A percentile compares a stretch with the other conserved stretches of the same genome.
phyloP scores from a whole-genome alignment of 495 filamentous ascomycete genomes.

The Xylaria bambusicola region DNA sequence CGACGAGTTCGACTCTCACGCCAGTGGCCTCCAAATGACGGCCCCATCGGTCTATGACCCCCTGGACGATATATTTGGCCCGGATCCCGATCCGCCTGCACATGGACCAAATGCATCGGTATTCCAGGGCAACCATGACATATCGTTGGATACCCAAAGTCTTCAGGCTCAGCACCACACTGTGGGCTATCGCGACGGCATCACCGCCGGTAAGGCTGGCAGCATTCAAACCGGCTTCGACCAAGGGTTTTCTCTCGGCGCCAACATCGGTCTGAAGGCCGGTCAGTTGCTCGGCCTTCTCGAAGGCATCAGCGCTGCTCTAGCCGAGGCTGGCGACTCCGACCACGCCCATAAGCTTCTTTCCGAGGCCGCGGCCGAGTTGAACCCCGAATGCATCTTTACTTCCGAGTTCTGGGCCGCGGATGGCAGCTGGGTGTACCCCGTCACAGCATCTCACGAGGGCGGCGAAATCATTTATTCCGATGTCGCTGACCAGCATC shows the following conservation, averaged over 20 bases:
- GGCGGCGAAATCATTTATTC: slow-evolving; percentile 43
- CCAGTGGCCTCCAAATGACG: neutral
- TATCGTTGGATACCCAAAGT: slow-evolving; percentile 34
- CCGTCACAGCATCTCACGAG: slow-evolving; percentile 40
- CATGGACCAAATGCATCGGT: neutral
- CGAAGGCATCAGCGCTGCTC: slow-evolving; percentile 59
- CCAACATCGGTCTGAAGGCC: slow-evolving; percentile 68
- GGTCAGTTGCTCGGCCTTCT: slow-evolving; percentile 72
- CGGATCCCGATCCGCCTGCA: neutral
- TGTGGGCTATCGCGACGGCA: slow-evolving; percentile 88
- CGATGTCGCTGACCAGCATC: slow-evolving; percentile 61
- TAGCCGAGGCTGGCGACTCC: slow-evolving; percentile 24
- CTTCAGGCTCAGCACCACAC: slow-evolving; percentile 74
- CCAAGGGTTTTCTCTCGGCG: slow-evolving; percentile 79
- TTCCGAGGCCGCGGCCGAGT: slow-evolving; percentile 56
- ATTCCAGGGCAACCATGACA: neutral
- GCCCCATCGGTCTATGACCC: slow-evolving; percentile 1
- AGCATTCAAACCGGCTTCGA: slow-evolving; percentile 85
- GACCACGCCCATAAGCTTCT: slow-evolving; percentile 43
- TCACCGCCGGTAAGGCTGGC: slow-evolving; percentile 66
- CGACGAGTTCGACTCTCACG: slow-evolving; percentile 7
- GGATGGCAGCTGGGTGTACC: slow-evolving; percentile 66
- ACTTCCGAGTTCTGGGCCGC: slow-evolving; percentile 58
- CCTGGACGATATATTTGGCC: slow-evolving; percentile 15
- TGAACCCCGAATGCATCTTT: slow-evolving; percentile 66